phyloP scores from a whole-genome alignment of 208 protist species.

The Crithidia thermophila region DNA sequence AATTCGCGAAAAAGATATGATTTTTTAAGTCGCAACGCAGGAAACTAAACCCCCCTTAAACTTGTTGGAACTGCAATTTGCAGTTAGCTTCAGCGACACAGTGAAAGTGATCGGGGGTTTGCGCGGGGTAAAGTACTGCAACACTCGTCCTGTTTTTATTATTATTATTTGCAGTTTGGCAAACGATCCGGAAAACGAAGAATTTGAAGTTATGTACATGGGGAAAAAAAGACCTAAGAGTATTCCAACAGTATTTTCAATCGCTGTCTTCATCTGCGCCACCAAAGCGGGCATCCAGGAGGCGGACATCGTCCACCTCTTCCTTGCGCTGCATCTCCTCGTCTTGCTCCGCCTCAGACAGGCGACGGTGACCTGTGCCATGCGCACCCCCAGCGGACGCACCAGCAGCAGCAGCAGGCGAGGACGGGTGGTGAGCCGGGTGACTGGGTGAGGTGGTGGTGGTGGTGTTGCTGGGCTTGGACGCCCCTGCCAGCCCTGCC shows the following conservation, averaged over 20 bases:
- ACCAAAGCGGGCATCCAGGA: constrained; percentile 36
- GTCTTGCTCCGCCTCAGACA: constrained; percentile 50
- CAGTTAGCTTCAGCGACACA: no score
- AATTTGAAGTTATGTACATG: not conserved
- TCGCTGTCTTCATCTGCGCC: constrained; percentile 39
- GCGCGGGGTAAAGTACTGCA: no score
- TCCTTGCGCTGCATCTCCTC: constrained; percentile 41
- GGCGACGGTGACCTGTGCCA: not conserved
- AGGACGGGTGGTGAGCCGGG: not conserved
- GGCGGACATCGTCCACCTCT: constrained; percentile 65
- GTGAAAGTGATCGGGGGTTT: no score
- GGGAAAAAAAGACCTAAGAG: no score
- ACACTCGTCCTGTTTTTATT: no score
- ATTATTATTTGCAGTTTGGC: not conserved
- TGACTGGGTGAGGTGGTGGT: constrained; percentile 7
- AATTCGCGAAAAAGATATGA: no score
- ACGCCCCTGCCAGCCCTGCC: no score
- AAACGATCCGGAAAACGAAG: not conserved
- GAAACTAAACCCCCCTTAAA: no score
- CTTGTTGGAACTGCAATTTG: no score
- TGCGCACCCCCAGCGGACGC: not conserved
- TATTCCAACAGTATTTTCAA: constrained; percentile 2
- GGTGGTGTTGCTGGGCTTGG: no score
- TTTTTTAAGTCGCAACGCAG: no score
- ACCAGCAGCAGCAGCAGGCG: constrained; percentile 3